Evolutionary conservation across 768 basidiomycete genomes (phyloP).

Genomic region (Russula ochroleuca): DNA sequence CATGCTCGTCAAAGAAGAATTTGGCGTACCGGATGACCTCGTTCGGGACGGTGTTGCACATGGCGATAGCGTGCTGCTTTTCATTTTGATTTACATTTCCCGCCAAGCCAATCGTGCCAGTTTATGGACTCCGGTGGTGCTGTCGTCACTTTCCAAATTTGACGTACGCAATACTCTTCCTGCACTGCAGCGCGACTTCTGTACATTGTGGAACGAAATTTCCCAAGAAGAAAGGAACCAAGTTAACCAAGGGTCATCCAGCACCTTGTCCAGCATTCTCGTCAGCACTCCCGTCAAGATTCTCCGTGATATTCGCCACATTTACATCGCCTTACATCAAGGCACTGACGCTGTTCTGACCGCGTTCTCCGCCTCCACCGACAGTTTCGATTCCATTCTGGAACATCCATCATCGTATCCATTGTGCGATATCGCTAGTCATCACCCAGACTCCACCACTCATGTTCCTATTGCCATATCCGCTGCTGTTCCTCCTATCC

Average conservation of each 20-base stretch:
- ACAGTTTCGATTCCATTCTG: not conserved
- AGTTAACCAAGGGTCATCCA: no score
- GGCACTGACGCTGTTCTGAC: not conserved
- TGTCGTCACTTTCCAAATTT: not conserved
- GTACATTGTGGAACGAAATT: not conserved
- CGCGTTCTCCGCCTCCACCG: not conserved
- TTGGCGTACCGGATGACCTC: not conserved
- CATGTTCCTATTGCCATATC: no score
- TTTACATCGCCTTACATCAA: not conserved
- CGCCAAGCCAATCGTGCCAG: not conserved
- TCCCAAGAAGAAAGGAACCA: not conserved
- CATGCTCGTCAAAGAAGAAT: not conserved
- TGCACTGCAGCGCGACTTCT: not conserved
- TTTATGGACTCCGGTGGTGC: not conserved
- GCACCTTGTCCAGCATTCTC: not conserved
- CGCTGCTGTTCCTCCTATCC: no score
- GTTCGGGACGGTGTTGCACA: not conserved
- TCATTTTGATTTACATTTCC: not conserved
- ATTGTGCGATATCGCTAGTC: not conserved
- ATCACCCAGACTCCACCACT: not conserved
- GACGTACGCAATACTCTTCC: not conserved
- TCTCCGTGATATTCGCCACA: not conserved
- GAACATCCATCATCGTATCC: not conserved
- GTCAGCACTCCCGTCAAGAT: not conserved
- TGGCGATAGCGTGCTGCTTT: slow-evolving; percentile 4